These are phyloP conservation scores for Vaccinium corymbosum DNA, from an alignment of 148 eudicot species.

Conservation along the genomic window DNA sequence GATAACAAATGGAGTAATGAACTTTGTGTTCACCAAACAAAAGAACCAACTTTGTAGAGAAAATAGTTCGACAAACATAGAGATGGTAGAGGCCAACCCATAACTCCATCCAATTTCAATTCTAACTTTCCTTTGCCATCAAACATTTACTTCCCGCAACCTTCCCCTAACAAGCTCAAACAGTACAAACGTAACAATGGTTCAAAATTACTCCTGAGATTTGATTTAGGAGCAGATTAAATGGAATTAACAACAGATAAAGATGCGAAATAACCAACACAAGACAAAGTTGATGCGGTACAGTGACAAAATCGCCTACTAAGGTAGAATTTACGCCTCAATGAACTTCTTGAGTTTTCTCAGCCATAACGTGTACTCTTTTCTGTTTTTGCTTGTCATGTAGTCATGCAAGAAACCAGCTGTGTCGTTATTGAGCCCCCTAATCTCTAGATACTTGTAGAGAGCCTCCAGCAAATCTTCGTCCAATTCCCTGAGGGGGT, in stretches of 20 bases:
- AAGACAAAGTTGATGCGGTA: neutral
- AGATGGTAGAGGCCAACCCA: neutral
- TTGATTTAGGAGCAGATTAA: neutral
- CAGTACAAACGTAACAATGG: neutral
- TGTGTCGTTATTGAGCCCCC: slow-evolving; percentile 52
- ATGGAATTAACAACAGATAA: neutral
- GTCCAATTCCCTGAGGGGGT: slow-evolving; percentile 43
- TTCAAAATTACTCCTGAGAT: neutral
- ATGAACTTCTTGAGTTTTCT: slow-evolving; percentile 49
- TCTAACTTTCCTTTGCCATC: too few relatives aligned
- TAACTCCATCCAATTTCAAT: too few relatives aligned
- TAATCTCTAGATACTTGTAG: slow-evolving; percentile 48
- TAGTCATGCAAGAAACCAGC: slow-evolving; percentile 53
- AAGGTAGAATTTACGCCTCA: slow-evolving; percentile 25
- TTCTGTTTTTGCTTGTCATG: slow-evolving; percentile 50
- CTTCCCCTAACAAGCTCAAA: neutral
- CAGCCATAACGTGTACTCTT: slow-evolving; percentile 51
- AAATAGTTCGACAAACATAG: neutral
- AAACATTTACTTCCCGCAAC: neutral
- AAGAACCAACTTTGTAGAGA: neutral
- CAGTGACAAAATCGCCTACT: neutral
- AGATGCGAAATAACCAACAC: neutral
- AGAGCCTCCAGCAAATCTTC: slow-evolving; percentile 58
- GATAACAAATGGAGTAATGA: too few relatives aligned
- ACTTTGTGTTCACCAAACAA: too few relatives aligned